Percentiles rank a stretch among this genome's conserved stretches.
Conservation (phyloP, 1,284 basidiomycete genomes). For the Coniferiporia weirii region DNA sequence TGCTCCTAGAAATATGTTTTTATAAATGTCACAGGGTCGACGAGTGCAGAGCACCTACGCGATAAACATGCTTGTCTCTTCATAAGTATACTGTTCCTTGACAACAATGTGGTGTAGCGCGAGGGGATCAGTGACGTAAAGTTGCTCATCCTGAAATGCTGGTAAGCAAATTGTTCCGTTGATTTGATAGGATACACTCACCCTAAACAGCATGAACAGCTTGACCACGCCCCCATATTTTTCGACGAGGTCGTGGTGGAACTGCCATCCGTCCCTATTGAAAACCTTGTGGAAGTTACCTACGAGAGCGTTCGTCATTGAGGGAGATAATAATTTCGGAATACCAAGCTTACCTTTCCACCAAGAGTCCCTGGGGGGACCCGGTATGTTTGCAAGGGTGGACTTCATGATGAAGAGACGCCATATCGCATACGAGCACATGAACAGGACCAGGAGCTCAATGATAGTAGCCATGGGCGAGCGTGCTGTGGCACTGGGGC, state of each 20-base stretch:
- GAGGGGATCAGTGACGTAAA: constrained; percentile 18
- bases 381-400: constrained; percentile 8
- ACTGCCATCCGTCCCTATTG: constrained; percentile 15
- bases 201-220: constrained; percentile 32
- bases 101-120: constrained; percentile 28
- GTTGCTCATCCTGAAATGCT: constrained; percentile 11
- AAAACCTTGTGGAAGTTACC: constrained; percentile 16
- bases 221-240: constrained; percentile 32
- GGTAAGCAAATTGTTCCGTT: background rate
- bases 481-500: too few species aligned
- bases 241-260: constrained; percentile 20
- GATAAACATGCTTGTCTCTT: constrained; percentile 21
- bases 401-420: background rate
- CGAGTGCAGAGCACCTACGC: constrained; percentile 16
- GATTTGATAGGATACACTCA: too few species aligned
- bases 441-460: background rate
- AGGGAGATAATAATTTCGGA: too few species aligned
- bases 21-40: background rate
- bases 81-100: constrained; percentile 29
- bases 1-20: background rate
- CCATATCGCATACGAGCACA: constrained; percentile 2
- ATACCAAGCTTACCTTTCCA: constrained; percentile 11
- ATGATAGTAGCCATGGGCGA: too few species aligned
- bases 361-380: constrained; percentile 11
- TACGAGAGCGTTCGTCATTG: background rate